These are phyloP conservation scores for Leishmania aethiopica DNA, from an alignment of 208 protist genomes.

Conservation along the genomic window DNA sequence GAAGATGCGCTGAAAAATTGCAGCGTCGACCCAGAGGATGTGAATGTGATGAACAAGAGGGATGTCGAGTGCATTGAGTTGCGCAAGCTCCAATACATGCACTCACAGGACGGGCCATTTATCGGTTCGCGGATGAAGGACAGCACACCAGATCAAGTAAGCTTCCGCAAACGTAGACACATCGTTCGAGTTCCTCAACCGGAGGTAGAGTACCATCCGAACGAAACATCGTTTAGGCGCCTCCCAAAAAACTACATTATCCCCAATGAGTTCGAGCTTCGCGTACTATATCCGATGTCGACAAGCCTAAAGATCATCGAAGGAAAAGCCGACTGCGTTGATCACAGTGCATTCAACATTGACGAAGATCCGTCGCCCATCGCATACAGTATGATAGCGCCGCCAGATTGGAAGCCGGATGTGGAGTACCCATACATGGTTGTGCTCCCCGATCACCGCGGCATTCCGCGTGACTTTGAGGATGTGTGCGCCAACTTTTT, in stretches of 20 bases:
- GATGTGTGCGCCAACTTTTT: constrained; percentile 91
- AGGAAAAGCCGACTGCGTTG: constrained; percentile 81
- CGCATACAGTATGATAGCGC: constrained; percentile 78
- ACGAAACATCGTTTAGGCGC: constrained; percentile 83
- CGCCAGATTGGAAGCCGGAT: constrained; percentile 60
- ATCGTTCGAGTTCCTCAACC: constrained; percentile 77
- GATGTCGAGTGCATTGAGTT: constrained; percentile 61
- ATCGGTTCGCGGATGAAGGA: constrained; percentile 77
- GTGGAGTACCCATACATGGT: constrained; percentile 83
- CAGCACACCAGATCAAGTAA: constrained; percentile 37
- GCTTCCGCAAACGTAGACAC: constrained; percentile 52
- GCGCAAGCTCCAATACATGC: constrained; percentile 75
- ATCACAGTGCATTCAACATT: constrained; percentile 68
- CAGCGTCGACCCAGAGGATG: constrained; percentile 42
- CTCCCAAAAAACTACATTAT: constrained; percentile 73
- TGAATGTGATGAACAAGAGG: constrained; percentile 43
- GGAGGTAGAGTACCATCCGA: constrained; percentile 63
- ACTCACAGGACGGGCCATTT: constrained; percentile 81
- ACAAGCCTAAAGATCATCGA: constrained; percentile 68
- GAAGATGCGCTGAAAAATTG: constrained; percentile 20
- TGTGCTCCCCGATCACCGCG: constrained; percentile 75
- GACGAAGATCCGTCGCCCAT: constrained; percentile 76
- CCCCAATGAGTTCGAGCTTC: constrained; percentile 84
- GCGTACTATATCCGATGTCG: constrained; percentile 76
- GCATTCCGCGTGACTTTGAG: constrained; percentile 81